These are phyloP conservation scores for Rhododendron henanense DNA, from an alignment of 148 eudicot species.

Conservation along the genomic window DNA sequence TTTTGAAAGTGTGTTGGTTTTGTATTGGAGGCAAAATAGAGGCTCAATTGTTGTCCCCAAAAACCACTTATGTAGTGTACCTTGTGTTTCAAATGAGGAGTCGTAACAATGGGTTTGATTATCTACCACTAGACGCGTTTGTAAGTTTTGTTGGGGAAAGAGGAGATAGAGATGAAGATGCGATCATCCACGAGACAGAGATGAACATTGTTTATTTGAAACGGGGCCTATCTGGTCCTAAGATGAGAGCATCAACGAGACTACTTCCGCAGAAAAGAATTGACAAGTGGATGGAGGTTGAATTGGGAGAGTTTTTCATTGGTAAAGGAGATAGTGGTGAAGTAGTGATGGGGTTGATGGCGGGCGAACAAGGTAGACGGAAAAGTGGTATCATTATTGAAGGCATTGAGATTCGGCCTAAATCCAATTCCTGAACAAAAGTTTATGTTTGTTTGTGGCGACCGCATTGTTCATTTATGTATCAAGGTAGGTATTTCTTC, in stretches of 20 bases:
- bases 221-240: neutral
- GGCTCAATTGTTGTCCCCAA: slow-evolving; percentile 7
- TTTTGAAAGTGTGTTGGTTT: slow-evolving; percentile 9
- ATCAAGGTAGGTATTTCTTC: neutral
- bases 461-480: neutral
- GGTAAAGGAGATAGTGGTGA: slow-evolving; percentile 23
- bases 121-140: neutral
- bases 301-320: slow-evolving; percentile 43
- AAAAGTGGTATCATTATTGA: slow-evolving; percentile 54
- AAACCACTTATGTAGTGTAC: neutral
- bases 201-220: slow-evolving; percentile 3
- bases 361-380: slow-evolving; percentile 30
- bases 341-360: slow-evolving; percentile 38
- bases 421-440: neutral
- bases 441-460: neutral
- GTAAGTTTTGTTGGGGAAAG: slow-evolving; percentile 17
- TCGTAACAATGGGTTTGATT: neutral
- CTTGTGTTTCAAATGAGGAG: slow-evolving; percentile 1
- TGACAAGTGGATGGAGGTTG: slow-evolving; percentile 61
- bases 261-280: slow-evolving; percentile 28
- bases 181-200: slow-evolving; percentile 1
- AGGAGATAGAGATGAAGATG: slow-evolving; percentile 13
- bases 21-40: slow-evolving; percentile 8
- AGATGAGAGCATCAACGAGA: neutral
- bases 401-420: slow-evolving; percentile 68